Conservation (phyloP, 169 alveolate genomes). For the Plasmodium vivax region DNA sequence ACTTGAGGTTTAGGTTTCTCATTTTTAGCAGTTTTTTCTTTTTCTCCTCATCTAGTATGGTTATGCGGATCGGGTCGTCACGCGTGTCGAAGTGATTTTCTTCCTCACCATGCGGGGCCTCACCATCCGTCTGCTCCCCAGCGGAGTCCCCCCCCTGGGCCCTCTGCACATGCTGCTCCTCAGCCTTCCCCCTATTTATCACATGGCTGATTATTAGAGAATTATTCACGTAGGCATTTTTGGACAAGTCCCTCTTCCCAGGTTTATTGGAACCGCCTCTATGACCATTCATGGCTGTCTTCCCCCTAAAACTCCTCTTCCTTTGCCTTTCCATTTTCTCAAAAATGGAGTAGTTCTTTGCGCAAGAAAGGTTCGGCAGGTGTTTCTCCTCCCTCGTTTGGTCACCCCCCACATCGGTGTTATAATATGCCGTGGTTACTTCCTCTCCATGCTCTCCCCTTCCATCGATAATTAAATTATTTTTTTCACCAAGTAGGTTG, state of each 20-base stretch:
- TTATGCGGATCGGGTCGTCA: neutral
- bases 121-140: neutral
- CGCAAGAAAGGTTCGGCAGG: neutral
- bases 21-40: conserved; percentile 15
- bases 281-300: neutral
- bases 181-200: conserved; percentile 17
- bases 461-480: neutral
- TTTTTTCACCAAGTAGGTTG: neutral
- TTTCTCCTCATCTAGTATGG: conserved; percentile 6
- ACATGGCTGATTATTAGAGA: conserved; percentile 33
- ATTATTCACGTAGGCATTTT: conserved; percentile 27
- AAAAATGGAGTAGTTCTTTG: conserved; percentile 22
- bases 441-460: neutral
- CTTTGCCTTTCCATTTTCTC: conserved; percentile 56
- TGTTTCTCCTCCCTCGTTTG: neutral
- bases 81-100: neutral
- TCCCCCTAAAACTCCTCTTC: conserved; percentile 20
- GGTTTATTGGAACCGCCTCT: neutral
- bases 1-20: conserved; percentile 42
- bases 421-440: neutral
- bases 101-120: neutral
- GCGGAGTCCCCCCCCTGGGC: neutral
- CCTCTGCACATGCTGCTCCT: neutral
- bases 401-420: neutral
- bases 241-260: conserved; percentile 17